A percentile compares a stretch with the other conserved stretches of the same genome.
Evolutionary conservation across 2,329 filamentous ascomycete species (phyloP).

Genomic region (Monilinia fructicola): DNA sequence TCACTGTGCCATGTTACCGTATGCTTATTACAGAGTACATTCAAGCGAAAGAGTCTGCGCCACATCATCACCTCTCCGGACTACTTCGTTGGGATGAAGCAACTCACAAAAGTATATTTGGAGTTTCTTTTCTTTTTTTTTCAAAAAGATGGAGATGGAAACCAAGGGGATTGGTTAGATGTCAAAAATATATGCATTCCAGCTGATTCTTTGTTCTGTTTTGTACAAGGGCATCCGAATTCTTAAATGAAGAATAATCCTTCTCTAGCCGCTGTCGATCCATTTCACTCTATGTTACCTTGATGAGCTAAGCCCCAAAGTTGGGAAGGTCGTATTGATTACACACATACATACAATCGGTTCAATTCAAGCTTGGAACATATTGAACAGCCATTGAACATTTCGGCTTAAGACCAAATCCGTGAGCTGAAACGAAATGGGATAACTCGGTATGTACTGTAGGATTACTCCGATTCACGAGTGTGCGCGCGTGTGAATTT

Average conservation of each 20-base stretch:
- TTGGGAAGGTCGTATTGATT: conserved; percentile 7
- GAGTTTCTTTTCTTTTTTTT: not conserved
- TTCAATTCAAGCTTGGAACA: not conserved
- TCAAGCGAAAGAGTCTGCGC: conserved; percentile 1
- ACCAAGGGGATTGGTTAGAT: not conserved
- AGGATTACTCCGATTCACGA: conserved; percentile 12
- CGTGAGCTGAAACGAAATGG: conserved; percentile 5
- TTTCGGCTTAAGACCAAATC: not conserved
- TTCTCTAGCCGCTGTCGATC: not conserved
- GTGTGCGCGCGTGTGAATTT: not conserved
- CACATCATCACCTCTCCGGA: not conserved
- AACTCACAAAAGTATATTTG: conserved; percentile 9
- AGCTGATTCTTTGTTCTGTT: not conserved
- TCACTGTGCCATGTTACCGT: not conserved
- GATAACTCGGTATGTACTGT: not conserved
- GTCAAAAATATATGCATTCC: not conserved
- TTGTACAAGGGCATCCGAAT: not conserved
- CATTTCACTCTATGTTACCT: not conserved
- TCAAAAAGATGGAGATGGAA: not conserved
- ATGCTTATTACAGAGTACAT: too few relatives aligned
- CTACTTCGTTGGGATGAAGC: conserved; percentile 1
- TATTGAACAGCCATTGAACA: not conserved
- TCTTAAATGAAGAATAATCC: not conserved
- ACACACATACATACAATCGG: too few relatives aligned
- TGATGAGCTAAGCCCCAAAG: conserved; percentile 3